Evolutionary conservation across 1,284 basidiomycete genomes (phyloP), one percentile per base, ranked within the genome.

Genomic region (Earliella scabrosa): DNA sequence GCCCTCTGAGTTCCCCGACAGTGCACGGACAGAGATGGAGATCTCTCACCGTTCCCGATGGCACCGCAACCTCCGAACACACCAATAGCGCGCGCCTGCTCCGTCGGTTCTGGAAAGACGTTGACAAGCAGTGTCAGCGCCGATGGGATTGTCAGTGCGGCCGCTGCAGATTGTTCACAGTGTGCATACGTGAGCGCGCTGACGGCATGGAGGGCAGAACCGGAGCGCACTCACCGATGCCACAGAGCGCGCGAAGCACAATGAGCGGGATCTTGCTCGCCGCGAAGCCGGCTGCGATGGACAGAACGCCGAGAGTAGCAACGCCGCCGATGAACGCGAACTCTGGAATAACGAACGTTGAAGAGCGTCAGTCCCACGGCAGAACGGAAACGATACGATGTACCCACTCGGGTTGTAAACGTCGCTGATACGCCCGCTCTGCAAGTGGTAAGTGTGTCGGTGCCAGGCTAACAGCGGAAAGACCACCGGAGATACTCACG

Each of bases 71-170:
- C 77, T 43, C 77, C 79, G 50, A 80, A 79, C 6, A 77, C 61
- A 16, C 72, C 73, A 34, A 82, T 75, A 1, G 78, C 80, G 32
- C 74, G 73, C 35, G 78, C 73, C 64, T 82, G 81, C 59, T 77
- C 73, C 2, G 56, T 55, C 5, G 77, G 73, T 21, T 79, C 74
- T 1, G 77, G 74, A 61, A 82, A 82, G 44, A 78, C 65, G 26
- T 71, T 71, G 13, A 82, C 77, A 24, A 82, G 70, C 20, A 82
- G 73, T 21, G 73, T 69, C 18, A 82, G 64, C 3, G 81, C 75
- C 10, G 80, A 81, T 0, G 81, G 80, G 50, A 82, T 79, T 5
- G 77, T 75, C 68, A 80, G 67, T 4, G 77, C 71, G 18, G 73
- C 76, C 7, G 72, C 78, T 77, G 59, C 18, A 41, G 10, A 45